Base-by-base conservation (phyloP, 768 basidiomycete genomes). In the Pleurotus platypus region DNA sequence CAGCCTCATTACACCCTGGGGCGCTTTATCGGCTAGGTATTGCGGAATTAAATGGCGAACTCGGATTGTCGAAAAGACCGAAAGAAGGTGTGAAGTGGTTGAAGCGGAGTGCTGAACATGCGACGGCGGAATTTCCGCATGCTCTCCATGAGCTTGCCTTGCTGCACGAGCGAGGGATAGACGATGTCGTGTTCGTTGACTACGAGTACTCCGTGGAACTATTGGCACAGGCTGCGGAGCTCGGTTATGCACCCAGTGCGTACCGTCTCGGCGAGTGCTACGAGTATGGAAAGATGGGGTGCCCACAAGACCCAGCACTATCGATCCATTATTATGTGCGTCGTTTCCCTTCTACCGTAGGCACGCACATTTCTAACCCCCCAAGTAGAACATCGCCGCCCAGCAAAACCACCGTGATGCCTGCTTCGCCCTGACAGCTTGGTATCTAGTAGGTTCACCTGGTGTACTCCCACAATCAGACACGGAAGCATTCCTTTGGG, bases 21-120 rank as follows among this genome's bases (percentile, higher is more conserved):
- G 92, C 97, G 0, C 91, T 98, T 87, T 98, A 98, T 70, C 89
- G 97, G 13, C 84, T 99, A 22, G 97, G 96, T 5, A 91, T 94
- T 57, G 92, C 90, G 22, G 96, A 98, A 69, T 84, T 99, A 56
- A 98, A 98, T 63, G 96, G 96, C 60, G 93, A 97, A 70, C 81
- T 99, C 1, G 87, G 92, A 0, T 76, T 95, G 13, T 80, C 86
- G 22, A 90, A 88, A 69, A 85, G 88, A 46, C 92, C 94, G 5
- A 92, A 92, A 72, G 97, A 98, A 70, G 97, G 97, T 58, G 92
- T 98, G 63, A 97, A 97, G 75, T 98, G 95, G 94, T 83, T 99
- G 61, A 98, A 98, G 72, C 84, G 97, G 54, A 94, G 94, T 37
- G 94, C 95, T 4, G 97, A 98, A 70, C 84, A 90, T 67, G 91